Conservation (phyloP, 495 filamentous ascomycete genomes). For the Diplogelasinospora grovesii region DNA sequence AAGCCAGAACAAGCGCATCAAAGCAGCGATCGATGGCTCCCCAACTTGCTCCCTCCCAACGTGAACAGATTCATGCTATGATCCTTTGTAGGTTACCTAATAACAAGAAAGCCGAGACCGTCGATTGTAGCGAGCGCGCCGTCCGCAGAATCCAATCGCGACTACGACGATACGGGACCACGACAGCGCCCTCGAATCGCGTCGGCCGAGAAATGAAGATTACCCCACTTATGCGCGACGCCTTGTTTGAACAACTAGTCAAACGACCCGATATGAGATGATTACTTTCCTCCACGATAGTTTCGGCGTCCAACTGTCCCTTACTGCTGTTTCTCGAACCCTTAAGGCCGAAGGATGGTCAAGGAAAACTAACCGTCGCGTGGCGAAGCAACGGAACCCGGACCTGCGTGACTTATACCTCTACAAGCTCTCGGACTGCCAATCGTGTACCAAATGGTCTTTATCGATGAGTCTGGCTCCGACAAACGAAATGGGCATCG, state of each 20-base stretch:
- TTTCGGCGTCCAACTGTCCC: too few relatives aligned
- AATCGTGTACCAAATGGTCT: too few relatives aligned
- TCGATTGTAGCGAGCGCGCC: slow-evolving; percentile 1
- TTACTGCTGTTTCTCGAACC: too few relatives aligned
- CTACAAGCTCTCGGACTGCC: too few relatives aligned
- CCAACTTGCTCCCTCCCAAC: background rate
- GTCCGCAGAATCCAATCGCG: slow-evolving; percentile 4
- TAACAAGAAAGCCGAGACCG: slow-evolving; percentile 1
- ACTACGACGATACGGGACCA: slow-evolving; percentile 1
- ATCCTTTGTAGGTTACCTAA: background rate
- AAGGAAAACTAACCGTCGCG: too few relatives aligned
- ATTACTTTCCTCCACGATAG: too few relatives aligned
- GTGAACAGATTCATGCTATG: background rate
- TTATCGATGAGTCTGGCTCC: too few relatives aligned
- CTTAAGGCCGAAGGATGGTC: too few relatives aligned
- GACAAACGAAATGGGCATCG: too few relatives aligned
- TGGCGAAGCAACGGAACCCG: too few relatives aligned
- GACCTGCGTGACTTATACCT: too few relatives aligned
- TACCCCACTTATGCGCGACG: slow-evolving; percentile 1
- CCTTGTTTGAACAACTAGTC: slow-evolving; percentile 1
- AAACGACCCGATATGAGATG: slow-evolving; percentile 1
- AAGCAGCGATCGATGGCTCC: background rate
- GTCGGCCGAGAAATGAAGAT: background rate
- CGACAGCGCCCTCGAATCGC: slow-evolving; percentile 1
- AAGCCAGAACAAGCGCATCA: too few relatives aligned